Base-by-base conservation (phyloP, 345 rosid species). In the Excoecaria agallocha region DNA sequence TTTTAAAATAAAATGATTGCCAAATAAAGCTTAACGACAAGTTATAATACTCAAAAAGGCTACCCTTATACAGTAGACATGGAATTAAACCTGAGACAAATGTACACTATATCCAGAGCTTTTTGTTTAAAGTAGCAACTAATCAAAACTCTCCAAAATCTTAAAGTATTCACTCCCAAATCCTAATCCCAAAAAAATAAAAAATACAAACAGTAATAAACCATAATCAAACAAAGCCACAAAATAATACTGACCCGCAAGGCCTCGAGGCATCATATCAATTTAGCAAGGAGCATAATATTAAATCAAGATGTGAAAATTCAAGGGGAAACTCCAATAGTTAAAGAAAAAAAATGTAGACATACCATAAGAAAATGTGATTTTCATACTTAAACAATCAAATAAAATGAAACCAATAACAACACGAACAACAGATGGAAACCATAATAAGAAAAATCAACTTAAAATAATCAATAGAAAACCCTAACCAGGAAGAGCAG, bases 401-500 rank as follows among this genome's bases (percentile, higher is more conserved):
- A 37, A 16, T 37, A 58, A 5, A 58, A 24, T 6, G 12, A 5
- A 6, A 35, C 17, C 6, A 35, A 61, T 0, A 8, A 61, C 6
- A 16, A 66, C 22, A 35, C 4, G 39, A 15, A 60, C 17, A 2
- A 4, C 39, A 30, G 4, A 37, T 35, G 37, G 2, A 65, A 38
- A 17, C 8, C 0, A 43, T 55, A 66, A 39, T 12, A 4, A 10
- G 15, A 38, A 52, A 39, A 65, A 45, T 12, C 1, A 43, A 19
- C 62, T 1, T 3, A 38, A 62, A 24, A 16, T 15, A 11, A 7
- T 4, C 0, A 43, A 57, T 0, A n/a, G 2, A 22, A 22, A 24
- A 4, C 35, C 19, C 87, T 68, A 73, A 94, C 99, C 98, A 0
- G 99, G 99, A 76, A 95, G 98, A 3, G 99, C 99, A 0, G 99